phyloP scores from a whole-genome alignment of 495 filamentous ascomycete species.

The Trichoderma asperelloides region DNA sequence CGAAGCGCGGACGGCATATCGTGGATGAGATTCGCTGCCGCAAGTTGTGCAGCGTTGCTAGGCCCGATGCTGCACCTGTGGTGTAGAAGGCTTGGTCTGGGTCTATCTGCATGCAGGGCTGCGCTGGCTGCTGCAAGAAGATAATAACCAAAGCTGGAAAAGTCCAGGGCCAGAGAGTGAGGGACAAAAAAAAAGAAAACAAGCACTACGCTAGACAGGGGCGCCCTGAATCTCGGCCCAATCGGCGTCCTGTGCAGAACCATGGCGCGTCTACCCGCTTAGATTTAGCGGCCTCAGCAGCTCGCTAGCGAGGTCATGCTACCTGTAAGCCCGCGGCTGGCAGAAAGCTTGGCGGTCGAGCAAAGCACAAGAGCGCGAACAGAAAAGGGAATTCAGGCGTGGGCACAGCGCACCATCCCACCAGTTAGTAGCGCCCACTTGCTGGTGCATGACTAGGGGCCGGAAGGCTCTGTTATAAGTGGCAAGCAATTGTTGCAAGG shows the following conservation, averaged over 20 bases:
- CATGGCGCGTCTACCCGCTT: not conserved
- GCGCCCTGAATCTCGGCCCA: not conserved
- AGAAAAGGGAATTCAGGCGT: not conserved
- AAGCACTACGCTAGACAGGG: conserved; percentile 5
- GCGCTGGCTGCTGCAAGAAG: not conserved
- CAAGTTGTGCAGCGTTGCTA: too few relatives aligned
- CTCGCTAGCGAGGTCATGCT: not conserved
- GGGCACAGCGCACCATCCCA: too few relatives aligned
- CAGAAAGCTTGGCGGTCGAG: not conserved
- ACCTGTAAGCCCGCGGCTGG: not conserved
- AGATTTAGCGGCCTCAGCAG: not conserved
- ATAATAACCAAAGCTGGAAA: not conserved
- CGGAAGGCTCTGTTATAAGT: too few relatives aligned
- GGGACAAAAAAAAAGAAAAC: not conserved
- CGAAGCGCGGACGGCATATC: too few relatives aligned
- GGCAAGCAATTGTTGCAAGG: not conserved
- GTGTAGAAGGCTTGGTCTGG: not conserved
- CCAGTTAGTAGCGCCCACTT: too few relatives aligned
- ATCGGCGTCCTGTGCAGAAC: not conserved
- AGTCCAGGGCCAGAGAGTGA: not conserved
- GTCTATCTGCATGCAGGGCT: not conserved
- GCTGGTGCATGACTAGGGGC: too few relatives aligned
- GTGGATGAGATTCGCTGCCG: too few relatives aligned
- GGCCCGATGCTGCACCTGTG: too few relatives aligned
- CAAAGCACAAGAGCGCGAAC: not conserved